phyloP scores from a whole-genome alignment of 352 stramenopile species.

The Elongisporangium prolatum region DNA sequence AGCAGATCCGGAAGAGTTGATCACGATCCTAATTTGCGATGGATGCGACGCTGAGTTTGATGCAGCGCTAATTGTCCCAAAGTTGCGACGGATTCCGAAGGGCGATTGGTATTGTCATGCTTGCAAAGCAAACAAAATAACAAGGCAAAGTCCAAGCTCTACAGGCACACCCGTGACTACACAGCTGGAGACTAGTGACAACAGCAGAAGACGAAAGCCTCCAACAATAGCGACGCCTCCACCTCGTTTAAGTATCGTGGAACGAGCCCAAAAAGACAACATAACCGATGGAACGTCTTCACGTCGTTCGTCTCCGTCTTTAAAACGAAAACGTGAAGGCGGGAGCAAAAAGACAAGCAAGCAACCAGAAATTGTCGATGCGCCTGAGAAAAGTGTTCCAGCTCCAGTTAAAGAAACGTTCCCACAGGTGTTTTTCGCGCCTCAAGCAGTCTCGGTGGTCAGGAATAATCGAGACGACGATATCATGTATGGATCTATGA shows the following conservation, averaged over 20 bases:
- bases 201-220: neutral
- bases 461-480: neutral
- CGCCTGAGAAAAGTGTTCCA: neutral
- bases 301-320: neutral
- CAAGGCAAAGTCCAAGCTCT: neutral
- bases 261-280: neutral
- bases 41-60: slow-evolving; percentile 29
- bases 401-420: neutral
- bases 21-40: slow-evolving; percentile 32
- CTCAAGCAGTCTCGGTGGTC: neutral
- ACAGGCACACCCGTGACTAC: neutral
- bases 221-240: neutral
- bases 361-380: neutral
- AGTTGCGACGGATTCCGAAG: slow-evolving; percentile 14
- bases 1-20: neutral
- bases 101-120: slow-evolving; percentile 41
- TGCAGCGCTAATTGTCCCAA: slow-evolving; percentile 16
- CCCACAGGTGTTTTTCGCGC: neutral
- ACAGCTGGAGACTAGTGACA: neutral
- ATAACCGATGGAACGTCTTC: neutral
- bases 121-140: neutral
- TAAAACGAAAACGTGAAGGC: neutral
- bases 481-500: neutral
- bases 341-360: neutral
- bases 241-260: neutral